Evolutionary conservation across 495 filamentous ascomycete genomes (phyloP).

Genomic region (Chaetomium cochliodes): DNA sequence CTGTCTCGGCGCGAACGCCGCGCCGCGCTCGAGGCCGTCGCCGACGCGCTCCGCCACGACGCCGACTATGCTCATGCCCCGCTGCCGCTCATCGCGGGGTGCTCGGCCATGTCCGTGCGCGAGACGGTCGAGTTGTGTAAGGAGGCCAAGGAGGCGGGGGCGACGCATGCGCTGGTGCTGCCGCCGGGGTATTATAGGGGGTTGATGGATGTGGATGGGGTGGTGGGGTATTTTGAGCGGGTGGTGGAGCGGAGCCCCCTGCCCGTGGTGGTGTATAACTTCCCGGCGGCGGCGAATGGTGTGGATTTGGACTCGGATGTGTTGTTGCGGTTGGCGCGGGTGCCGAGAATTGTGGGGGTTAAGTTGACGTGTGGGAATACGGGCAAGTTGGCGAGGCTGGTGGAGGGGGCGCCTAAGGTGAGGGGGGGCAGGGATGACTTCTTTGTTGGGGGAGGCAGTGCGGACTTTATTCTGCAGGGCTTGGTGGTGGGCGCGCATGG

Average conservation of each 20-base stretch:
- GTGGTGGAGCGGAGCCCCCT: slow-evolving; percentile 69
- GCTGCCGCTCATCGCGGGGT: slow-evolving; percentile 71
- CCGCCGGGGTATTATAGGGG: slow-evolving; percentile 83
- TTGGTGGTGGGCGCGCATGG: slow-evolving; percentile 71
- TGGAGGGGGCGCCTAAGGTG: slow-evolving; percentile 51
- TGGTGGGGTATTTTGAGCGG: slow-evolving; percentile 68
- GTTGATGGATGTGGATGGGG: slow-evolving; percentile 64
- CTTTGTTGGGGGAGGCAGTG: slow-evolving; percentile 78
- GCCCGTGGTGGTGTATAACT: slow-evolving; percentile 82
- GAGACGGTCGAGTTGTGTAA: slow-evolving; percentile 79
- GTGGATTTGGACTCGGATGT: slow-evolving; percentile 82
- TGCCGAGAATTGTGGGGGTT: slow-evolving; percentile 75
- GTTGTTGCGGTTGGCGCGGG: slow-evolving; percentile 68
- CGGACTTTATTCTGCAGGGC: slow-evolving; percentile 81
- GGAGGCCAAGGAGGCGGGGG: slow-evolving; percentile 71
- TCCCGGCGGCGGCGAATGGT: slow-evolving; percentile 76
- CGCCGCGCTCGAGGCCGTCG: slow-evolving; percentile 69
- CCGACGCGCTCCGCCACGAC: slow-evolving; percentile 64
- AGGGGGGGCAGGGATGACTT: slow-evolving; percentile 52
- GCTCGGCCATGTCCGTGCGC: slow-evolving; percentile 71
- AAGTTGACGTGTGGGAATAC: slow-evolving; percentile 90
- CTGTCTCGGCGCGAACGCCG: slow-evolving; percentile 68
- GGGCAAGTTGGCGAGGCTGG: slow-evolving; percentile 79
- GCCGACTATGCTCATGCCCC: slow-evolving; percentile 65
- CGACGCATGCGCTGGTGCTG: slow-evolving; percentile 80